Base-by-base conservation (phyloP, 345 rosid genomes). In the Populus nigra region DNA sequence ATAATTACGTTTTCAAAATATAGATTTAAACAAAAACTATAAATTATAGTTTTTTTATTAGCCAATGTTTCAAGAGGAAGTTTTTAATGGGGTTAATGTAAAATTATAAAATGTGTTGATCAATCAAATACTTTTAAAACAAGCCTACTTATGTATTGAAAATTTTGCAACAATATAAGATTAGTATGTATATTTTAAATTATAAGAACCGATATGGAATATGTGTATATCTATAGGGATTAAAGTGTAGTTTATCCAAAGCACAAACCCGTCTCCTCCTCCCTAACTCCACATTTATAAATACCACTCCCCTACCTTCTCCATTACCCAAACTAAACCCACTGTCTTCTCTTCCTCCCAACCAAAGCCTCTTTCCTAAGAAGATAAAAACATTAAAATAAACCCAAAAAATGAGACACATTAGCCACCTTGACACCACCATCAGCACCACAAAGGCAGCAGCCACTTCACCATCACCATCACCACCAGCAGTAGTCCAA, bases 261-360 rank as follows among this genome's bases (percentile, higher is more conserved):
- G 27, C 63, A 3, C 39, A 36, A 36, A 0, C 20, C 9, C 65
- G 10, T 18, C n/a, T n/a, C n/a, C n/a, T n/a, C n/a, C n/a, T n/a
- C n/a, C n/a, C n/a, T n/a, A n/a, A n/a, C n/a, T n/a, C 69, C 38
- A 73, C 50, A 0, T 77, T 38, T 86, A 88, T 88, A 86, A 86
- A 86, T 86, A 77, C 31, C 15, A 16, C 71, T 5, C 16, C 67
- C 41, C 5, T 57, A 2, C 23, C 73, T 8, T 7, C 84, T 62
- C 55, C 4, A 8, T 55, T 73, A 76, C 75, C 25, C 88, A 29
- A 76, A 4, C 50, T 69, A 72, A 75, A 6, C 71, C 43, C 50
- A 7, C 39, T 22, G 15, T 31, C 63, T 67, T 57, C 49, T 35
- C 63, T 41, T 47, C 73, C 2, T 10, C 5, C 68, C 65, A 18